These are phyloP conservation scores for Saccharum officinarum DNA, from an alignment of 176 grass and related monocot genomes.

Conservation along the genomic window DNA sequence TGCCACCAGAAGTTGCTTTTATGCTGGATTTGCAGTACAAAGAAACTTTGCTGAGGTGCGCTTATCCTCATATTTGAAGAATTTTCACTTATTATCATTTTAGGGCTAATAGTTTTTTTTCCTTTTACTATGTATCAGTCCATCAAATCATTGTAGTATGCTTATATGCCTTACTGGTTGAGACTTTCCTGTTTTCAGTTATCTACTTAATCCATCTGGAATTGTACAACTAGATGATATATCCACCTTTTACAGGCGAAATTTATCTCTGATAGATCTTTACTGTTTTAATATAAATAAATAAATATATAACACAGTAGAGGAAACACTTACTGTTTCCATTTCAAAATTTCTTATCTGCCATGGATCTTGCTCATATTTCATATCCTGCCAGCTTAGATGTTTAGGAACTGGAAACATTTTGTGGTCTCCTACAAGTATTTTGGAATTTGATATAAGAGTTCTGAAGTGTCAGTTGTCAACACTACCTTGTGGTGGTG, in stretches of 20 bases:
- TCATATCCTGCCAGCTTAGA: neutral
- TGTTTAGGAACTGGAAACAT: neutral
- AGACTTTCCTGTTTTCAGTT: neutral
- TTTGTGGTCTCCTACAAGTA: neutral
- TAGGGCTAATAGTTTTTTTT: neutral
- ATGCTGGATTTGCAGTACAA: conserved; percentile 93
- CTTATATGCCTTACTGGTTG: neutral
- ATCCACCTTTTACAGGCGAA: neutral
- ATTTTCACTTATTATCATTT: neutral
- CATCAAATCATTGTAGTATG: neutral
- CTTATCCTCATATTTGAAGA: conserved; percentile 10
- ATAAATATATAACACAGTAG: neutral
- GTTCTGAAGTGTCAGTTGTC: neutral
- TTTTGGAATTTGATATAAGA: conserved; percentile 6
- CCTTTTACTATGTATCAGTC: neutral
- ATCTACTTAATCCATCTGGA: conserved; percentile 17
- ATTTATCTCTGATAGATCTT: neutral
- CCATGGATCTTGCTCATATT: neutral
- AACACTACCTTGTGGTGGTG: neutral
- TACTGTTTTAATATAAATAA: neutral
- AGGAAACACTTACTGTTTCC: neutral
- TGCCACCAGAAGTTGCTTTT: conserved; percentile 97
- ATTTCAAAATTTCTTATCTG: neutral
- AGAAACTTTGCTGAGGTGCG: conserved; percentile 96
- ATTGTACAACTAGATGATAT: conserved; percentile 5